Evolutionary conservation across 169 alveolate species (phyloP).

Genomic region (Plasmodium cynomolgi): DNA sequence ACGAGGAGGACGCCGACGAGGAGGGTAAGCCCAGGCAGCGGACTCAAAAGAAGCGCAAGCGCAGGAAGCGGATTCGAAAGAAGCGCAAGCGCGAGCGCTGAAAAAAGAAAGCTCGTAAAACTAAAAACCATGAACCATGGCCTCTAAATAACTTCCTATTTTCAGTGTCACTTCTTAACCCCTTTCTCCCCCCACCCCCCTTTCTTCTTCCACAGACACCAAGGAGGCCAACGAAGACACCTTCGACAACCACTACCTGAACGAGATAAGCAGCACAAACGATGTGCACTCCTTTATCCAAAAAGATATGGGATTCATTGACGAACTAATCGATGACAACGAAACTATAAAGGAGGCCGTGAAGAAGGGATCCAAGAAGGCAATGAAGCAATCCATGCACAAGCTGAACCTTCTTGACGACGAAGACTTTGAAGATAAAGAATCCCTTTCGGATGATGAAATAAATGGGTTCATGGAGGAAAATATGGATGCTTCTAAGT

Average conservation of each 20-base stretch:
- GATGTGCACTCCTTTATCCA: slow-evolving; percentile 45
- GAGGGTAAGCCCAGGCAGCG: background rate
- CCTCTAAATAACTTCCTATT: background rate
- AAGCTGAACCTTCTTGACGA: background rate
- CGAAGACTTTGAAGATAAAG: background rate
- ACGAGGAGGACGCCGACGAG: background rate
- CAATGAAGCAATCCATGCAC: background rate
- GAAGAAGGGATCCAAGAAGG: slow-evolving; percentile 15
- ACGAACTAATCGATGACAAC: slow-evolving; percentile 26
- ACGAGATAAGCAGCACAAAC: background rate
- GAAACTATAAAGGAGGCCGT: slow-evolving; percentile 23
- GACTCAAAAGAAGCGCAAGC: background rate
- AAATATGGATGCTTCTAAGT: background rate
- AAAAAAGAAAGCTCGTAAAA: background rate
- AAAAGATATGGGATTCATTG: slow-evolving; percentile 2
- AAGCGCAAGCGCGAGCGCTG: background rate
- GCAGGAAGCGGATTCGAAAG: background rate
- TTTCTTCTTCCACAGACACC: background rate
- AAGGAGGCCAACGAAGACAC: background rate
- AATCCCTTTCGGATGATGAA: slow-evolving; percentile 6
- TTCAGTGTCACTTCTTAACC: background rate
- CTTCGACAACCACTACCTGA: slow-evolving; percentile 37
- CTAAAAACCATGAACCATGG: background rate
- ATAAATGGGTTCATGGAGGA: slow-evolving; percentile 11
- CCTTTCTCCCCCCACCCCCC: background rate